Percentiles rank a stretch among this genome's conserved stretches.
These are phyloP conservation scores for Cenchrus fungigraminus DNA, from an alignment of 176 grass and related monocot genomes.

Conservation along the genomic window DNA sequence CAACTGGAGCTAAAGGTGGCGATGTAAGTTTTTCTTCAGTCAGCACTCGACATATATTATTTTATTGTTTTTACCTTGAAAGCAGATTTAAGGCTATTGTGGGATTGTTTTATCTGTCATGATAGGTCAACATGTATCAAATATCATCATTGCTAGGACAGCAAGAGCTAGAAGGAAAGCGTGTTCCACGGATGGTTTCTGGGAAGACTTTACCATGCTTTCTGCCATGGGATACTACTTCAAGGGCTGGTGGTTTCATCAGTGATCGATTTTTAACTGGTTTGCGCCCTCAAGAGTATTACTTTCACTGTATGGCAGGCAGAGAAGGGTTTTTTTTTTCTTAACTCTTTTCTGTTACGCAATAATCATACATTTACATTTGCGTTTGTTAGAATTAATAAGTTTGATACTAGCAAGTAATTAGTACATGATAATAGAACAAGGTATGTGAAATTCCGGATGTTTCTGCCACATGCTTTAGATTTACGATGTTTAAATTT, in stretches of 20 bases:
- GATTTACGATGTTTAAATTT: slow-evolving; percentile 25
- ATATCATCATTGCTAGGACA: slow-evolving; percentile 95
- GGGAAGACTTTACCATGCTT: slow-evolving; percentile 94
- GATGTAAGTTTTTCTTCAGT: slow-evolving; percentile 56
- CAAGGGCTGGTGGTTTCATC: slow-evolving; percentile 85
- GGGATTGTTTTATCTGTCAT: slow-evolving; percentile 15
- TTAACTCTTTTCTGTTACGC: not conserved
- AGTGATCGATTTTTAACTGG: slow-evolving; percentile 95
- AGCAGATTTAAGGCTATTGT: slow-evolving; percentile 6
- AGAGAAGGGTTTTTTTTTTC: slow-evolving; percentile 75
- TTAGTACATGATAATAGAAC: not conserved
- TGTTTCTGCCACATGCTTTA: slow-evolving; percentile 1
- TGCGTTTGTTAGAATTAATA: not conserved
- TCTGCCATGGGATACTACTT: slow-evolving; percentile 81
- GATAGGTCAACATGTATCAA: slow-evolving; percentile 95
- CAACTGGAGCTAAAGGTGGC: slow-evolving; percentile 88
- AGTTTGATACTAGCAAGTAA: not conserved
- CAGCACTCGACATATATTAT: slow-evolving; percentile 8
- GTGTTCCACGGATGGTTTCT: slow-evolving; percentile 92
- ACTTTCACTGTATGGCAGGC: slow-evolving; percentile 99
- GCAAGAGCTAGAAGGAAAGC: slow-evolving; percentile 91
- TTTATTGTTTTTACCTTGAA: not conserved
- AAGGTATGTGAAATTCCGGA: not conserved
- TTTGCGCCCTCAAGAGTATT: slow-evolving; percentile 96
- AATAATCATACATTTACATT: not conserved